These are phyloP conservation scores for Trametes meyenii DNA, from an alignment of 768 basidiomycete species.

Conservation along the genomic window DNA sequence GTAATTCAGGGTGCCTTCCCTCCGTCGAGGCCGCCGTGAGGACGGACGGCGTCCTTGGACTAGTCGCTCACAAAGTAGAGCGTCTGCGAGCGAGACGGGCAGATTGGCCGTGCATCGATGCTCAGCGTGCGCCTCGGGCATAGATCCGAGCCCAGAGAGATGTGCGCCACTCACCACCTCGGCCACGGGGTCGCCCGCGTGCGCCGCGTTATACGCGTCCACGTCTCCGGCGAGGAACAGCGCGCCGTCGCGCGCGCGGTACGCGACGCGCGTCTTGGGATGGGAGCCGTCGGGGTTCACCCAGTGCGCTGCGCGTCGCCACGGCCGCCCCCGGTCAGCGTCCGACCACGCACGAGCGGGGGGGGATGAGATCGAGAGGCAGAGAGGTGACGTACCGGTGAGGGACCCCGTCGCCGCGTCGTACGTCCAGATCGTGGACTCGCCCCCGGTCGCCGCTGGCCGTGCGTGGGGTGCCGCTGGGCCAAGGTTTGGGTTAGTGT, in stretches of 20 bases:
- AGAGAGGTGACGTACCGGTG: conserved; percentile 36
- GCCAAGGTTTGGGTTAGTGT: conserved; percentile 33
- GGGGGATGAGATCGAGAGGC: neutral
- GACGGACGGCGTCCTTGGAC: neutral
- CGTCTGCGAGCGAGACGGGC: neutral
- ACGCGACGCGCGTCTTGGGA: conserved; percentile 43
- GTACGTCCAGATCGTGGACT: conserved; percentile 53
- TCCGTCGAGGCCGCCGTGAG: too few relatives aligned
- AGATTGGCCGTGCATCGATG: neutral
- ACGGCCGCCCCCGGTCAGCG: neutral
- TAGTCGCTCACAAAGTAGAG: conserved; percentile 9
- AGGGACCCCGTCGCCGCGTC: conserved; percentile 42
- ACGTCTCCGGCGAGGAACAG: conserved; percentile 51
- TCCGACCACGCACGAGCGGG: neutral
- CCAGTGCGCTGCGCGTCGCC: conserved; percentile 42
- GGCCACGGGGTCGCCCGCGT: neutral
- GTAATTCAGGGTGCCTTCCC: too few relatives aligned
- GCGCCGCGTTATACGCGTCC: conserved; percentile 39
- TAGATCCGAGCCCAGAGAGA: neutral
- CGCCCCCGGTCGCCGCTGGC: conserved; percentile 29
- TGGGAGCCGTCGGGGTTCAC: conserved; percentile 47
- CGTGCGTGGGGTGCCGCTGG: conserved; percentile 36
- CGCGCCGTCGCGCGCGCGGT: conserved; percentile 41
- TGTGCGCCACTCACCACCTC: conserved; percentile 17
- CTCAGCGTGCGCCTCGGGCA: neutral